These are phyloP conservation scores for Chenopodium album DNA, from an alignment of 148 eudicot species.

Conservation along the genomic window DNA sequence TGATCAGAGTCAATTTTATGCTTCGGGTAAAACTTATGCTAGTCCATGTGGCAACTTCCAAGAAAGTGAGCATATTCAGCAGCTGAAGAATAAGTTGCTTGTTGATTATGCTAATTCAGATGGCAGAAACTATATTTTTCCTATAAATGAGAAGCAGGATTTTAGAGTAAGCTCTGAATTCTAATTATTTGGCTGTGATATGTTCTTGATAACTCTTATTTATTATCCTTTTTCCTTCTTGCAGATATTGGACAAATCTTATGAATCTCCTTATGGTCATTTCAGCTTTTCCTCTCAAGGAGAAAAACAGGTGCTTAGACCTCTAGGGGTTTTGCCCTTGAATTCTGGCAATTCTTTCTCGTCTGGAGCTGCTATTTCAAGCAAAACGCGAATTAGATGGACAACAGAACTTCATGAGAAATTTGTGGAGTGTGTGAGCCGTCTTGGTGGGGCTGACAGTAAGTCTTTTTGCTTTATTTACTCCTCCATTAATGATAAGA, in stretches of 20 bases:
- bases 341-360: slow-evolving; percentile 29
- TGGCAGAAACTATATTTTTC: slow-evolving; percentile 38
- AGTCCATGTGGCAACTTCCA: slow-evolving; percentile 32
- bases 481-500: not conserved
- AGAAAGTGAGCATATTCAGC: slow-evolving; percentile 54
- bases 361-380: slow-evolving; percentile 35
- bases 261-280: slow-evolving; percentile 27
- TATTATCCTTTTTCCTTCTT: not conserved
- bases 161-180: slow-evolving; percentile 46
- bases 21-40: slow-evolving; percentile 31
- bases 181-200: not conserved
- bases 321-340: slow-evolving; percentile 17
- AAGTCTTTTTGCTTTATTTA: slow-evolving; percentile 24
- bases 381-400: slow-evolving; percentile 82
- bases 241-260: slow-evolving; percentile 30
- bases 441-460: slow-evolving; percentile 89
- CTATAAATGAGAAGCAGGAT: slow-evolving; percentile 38
- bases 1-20: slow-evolving; percentile 37
- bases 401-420: slow-evolving; percentile 80
- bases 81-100: slow-evolving; percentile 55
- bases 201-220: not conserved
- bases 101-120: slow-evolving; percentile 52
- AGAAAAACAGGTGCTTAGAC: slow-evolving; percentile 26
- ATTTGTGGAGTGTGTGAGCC: slow-evolving; percentile 73
- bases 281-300: slow-evolving; percentile 29